Conservation (phyloP, 257 asterid genomes). For the Eustoma russellianum region DNA sequence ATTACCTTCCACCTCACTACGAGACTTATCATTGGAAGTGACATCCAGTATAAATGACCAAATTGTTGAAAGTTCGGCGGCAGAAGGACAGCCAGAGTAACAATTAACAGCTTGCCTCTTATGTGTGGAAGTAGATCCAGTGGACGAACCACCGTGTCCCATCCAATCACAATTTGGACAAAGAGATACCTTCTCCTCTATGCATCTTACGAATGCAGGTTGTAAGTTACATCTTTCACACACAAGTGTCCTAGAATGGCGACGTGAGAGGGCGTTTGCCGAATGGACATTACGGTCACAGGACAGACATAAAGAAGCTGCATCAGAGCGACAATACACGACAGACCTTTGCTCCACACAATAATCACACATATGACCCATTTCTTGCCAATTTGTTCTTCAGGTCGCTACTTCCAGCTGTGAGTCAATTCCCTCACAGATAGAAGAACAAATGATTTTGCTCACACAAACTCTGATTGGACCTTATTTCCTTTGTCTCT, state of each 20-base stretch:
- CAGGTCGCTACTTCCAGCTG: not conserved
- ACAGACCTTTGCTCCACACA: constrained; percentile 68
- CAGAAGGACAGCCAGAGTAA: constrained; percentile 83
- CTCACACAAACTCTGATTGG: not conserved
- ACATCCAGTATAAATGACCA: constrained; percentile 58
- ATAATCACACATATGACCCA: constrained; percentile 83
- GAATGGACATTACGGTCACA: constrained; percentile 88
- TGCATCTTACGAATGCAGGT: constrained; percentile 64
- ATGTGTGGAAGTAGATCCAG: constrained; percentile 36
- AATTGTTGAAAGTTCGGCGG: constrained; percentile 59
- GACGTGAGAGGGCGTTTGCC: constrained; percentile 76
- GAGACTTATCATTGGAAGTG: constrained; percentile 37
- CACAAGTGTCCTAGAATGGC: constrained; percentile 74
- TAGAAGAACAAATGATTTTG: not conserved
- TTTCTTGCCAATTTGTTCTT: constrained; percentile 15
- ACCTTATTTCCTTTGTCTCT: not conserved
- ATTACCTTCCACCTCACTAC: constrained; percentile 49
- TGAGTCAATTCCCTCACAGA: constrained; percentile 8
- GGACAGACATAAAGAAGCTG: constrained; percentile 75
- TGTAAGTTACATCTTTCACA: constrained; percentile 74
- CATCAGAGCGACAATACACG: constrained; percentile 76
- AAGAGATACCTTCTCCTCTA: constrained; percentile 58
- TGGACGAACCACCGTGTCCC: constrained; percentile 40
- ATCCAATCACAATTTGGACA: constrained; percentile 81
- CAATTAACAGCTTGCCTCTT: constrained; percentile 56